Evolutionary conservation across 2,329 filamentous ascomycete genomes (phyloP).

Genomic region (Sclerotinia trifoliorum): DNA sequence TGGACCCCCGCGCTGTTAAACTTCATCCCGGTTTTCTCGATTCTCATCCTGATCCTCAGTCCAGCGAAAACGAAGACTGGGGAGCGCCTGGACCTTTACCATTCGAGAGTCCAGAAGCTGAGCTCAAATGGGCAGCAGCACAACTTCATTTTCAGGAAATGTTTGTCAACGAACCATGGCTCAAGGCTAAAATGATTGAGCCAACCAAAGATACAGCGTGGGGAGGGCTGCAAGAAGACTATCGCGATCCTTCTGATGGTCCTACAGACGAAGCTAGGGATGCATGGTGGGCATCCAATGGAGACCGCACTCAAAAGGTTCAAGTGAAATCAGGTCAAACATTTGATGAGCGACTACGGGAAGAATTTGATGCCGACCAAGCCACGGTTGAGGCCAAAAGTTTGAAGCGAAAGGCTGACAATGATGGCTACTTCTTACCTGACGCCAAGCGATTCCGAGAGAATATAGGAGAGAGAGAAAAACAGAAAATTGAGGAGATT

Average conservation of each 20-base stretch:
- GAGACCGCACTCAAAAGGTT: no score
- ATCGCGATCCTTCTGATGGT: neutral
- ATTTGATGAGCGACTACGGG: neutral
- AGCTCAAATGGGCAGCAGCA: slow-evolving; percentile 20
- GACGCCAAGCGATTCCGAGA: slow-evolving; percentile 13
- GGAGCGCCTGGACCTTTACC: slow-evolving; percentile 20
- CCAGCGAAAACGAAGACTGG: neutral
- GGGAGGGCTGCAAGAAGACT: neutral
- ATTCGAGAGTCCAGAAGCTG: slow-evolving; percentile 10
- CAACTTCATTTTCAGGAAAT: slow-evolving; percentile 11
- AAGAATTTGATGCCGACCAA: neutral
- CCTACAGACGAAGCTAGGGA: neutral
- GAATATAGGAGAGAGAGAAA: neutral
- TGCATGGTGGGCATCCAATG: neutral
- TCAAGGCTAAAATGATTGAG: slow-evolving; percentile 2
- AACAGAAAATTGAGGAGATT: neutral
- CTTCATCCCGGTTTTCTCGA: no score
- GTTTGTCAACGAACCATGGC: neutral
- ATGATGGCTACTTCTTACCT: slow-evolving; percentile 15
- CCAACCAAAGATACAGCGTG: slow-evolving; percentile 15
- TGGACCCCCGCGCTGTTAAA: neutral
- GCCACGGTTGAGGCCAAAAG: neutral
- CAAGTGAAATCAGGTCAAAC: neutral
- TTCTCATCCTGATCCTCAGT: neutral
- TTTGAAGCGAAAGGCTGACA: slow-evolving; percentile 3